phyloP scores from a whole-genome alignment of 164 flowering plant species.

The Liriodendron chinense region DNA sequence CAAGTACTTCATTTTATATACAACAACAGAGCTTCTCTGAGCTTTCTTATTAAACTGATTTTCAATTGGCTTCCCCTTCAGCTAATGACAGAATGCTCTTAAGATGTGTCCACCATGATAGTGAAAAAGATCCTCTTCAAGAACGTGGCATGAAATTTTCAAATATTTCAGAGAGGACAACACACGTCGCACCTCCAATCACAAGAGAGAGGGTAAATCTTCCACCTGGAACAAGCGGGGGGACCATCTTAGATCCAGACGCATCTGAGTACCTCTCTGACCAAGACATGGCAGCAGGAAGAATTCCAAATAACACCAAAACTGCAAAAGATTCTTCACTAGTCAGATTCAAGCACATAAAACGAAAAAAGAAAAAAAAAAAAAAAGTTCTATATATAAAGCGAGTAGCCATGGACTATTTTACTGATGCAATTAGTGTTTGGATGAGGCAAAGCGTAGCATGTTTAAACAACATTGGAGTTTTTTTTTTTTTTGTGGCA shows the following conservation, averaged over 20 bases:
- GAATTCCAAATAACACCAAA: constrained; percentile 82
- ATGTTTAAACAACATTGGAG: too few relatives aligned
- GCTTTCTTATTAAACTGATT: too few relatives aligned
- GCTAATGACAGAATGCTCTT: neutral
- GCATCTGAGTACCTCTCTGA: constrained; percentile 64
- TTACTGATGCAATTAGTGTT: too few relatives aligned
- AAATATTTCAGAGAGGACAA: constrained; percentile 61
- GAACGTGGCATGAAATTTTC: constrained; percentile 31
- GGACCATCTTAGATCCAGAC: constrained; percentile 31
- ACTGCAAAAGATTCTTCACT: constrained; percentile 33
- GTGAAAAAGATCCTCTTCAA: neutral
- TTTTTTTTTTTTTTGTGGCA: too few relatives aligned
- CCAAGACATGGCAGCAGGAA: constrained; percentile 99
- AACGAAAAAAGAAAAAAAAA: too few relatives aligned
- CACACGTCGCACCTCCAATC: constrained; percentile 61
- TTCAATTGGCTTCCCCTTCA: too few relatives aligned
- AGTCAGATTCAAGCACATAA: neutral
- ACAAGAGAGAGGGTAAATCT: constrained; percentile 60
- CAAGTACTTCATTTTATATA: too few relatives aligned
- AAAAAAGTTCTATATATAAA: too few relatives aligned
- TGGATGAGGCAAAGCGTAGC: too few relatives aligned
- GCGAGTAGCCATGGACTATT: too few relatives aligned
- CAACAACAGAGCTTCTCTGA: too few relatives aligned
- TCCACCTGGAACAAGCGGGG: constrained; percentile 78
- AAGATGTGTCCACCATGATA: too few relatives aligned